phyloP scores from a whole-genome alignment of 1,284 basidiomycete genomes.

The Ustilago esculenta region DNA sequence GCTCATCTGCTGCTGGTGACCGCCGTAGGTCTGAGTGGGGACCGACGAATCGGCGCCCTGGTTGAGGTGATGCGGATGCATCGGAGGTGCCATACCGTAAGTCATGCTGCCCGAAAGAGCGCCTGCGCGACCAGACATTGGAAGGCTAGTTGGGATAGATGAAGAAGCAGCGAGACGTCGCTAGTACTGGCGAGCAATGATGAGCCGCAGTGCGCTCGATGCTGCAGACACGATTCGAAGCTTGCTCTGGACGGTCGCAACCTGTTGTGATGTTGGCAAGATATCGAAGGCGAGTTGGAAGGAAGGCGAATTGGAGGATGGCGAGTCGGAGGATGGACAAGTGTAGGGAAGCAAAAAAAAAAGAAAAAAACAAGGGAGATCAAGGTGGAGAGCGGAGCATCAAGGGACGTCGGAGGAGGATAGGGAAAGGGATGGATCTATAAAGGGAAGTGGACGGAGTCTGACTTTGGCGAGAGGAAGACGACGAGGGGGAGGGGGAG shows the following conservation, averaged over 20 bases:
- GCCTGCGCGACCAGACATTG: conserved; percentile 26
- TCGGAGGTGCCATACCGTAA: conserved; percentile 47
- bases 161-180: neutral
- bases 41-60: conserved; percentile 31
- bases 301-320: conserved; percentile 2
- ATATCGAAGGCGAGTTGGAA: conserved; percentile 3
- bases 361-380: neutral
- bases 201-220: neutral
- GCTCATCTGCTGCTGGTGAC: conserved; percentile 32
- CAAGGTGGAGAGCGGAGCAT: conserved; percentile 34
- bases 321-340: no score
- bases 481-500: neutral
- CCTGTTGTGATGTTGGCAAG: no score
- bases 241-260: no score
- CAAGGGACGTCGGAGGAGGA: conserved; percentile 18
- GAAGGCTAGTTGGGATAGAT: neutral
- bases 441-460: conserved; percentile 33
- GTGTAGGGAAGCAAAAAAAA: neutral
- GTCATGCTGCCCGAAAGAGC: conserved; percentile 25
- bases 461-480: conserved; percentile 5
- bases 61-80: conserved; percentile 41
- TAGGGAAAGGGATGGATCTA: conserved; percentile 14
- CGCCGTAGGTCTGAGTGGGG: conserved; percentile 24
- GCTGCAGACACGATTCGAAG: neutral
- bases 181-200: neutral